A percentile compares a stretch with the other conserved stretches of the same genome.
Conservation (phyloP, 2,329 filamentous ascomycete species). For the Bipolaris victoriae region DNA sequence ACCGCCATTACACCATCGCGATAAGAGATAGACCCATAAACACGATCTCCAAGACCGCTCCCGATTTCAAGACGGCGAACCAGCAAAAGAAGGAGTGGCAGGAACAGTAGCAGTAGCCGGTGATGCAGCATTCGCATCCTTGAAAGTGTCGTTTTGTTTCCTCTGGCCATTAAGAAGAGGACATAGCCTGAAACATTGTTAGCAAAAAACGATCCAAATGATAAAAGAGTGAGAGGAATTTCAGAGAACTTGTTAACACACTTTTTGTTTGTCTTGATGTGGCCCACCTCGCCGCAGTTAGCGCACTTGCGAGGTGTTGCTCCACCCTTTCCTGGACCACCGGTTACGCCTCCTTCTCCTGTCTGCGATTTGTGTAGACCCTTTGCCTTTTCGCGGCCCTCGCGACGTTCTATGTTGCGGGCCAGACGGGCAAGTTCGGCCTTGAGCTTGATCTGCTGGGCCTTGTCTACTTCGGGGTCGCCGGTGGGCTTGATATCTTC, state of each 20-base stretch:
- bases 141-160: slow-evolving; percentile 48
- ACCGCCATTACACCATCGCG: background rate
- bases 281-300: slow-evolving; percentile 94
- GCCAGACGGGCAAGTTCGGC: slow-evolving; percentile 82
- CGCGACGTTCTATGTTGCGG: slow-evolving; percentile 87
- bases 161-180: slow-evolving; percentile 48
- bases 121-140: slow-evolving; percentile 41
- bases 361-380: slow-evolving; percentile 55
- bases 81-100: slow-evolving; percentile 26
- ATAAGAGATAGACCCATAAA: background rate
- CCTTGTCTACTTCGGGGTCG: slow-evolving; percentile 69
- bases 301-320: slow-evolving; percentile 84
- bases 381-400: slow-evolving; percentile 90
- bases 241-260: slow-evolving; percentile 46
- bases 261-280: slow-evolving; percentile 99
- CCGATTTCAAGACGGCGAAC: slow-evolving; percentile 8
- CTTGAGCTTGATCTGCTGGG: slow-evolving; percentile 67
- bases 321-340: slow-evolving; percentile 53
- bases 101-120: slow-evolving; percentile 23
- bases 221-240: background rate
- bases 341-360: slow-evolving; percentile 54
- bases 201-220: slow-evolving; percentile 14
- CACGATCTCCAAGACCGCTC: background rate
- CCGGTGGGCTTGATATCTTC: slow-evolving; percentile 69
- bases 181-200: slow-evolving; percentile 41